Evolutionary conservation across 225 moss, liverwort and hornwort genomes (phyloP).

Genomic region (Antitrichia curtipendula): DNA sequence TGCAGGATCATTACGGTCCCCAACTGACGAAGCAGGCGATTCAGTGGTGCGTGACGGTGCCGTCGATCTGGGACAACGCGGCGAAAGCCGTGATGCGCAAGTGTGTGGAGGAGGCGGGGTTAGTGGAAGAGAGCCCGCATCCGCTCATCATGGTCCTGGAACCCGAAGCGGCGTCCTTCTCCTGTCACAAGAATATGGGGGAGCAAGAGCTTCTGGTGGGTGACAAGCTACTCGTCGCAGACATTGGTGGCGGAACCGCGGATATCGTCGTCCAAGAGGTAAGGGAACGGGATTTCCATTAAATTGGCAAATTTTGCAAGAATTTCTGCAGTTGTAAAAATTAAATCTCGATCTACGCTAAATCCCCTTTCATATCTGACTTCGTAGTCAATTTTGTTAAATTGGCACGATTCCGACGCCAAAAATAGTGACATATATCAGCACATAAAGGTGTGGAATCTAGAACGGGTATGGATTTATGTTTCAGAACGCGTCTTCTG

Average conservation of each 20-base stretch:
- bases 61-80: conserved; percentile 38
- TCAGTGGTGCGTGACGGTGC: conserved; percentile 54
- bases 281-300: background rate
- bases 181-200: conserved; percentile 16
- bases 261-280: conserved; percentile 42
- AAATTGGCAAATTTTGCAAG: background rate
- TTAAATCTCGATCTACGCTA: background rate
- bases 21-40: conserved; percentile 12
- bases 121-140: conserved; percentile 28
- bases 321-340: background rate
- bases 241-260: conserved; percentile 40
- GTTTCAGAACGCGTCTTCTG: background rate
- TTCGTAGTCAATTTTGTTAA: background rate
- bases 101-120: conserved; percentile 34
- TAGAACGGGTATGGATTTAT: background rate
- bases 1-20: background rate
- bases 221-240: conserved; percentile 50
- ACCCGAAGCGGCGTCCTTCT: conserved; percentile 42
- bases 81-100: conserved; percentile 24
- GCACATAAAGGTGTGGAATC: background rate
- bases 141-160: conserved; percentile 45
- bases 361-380: background rate
- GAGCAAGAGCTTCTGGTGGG: conserved; percentile 8
- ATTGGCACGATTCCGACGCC: background rate
- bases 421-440: background rate